A percentile compares a stretch with the other conserved stretches of the same genome.
Evolutionary conservation across 805 yeast genomes (phyloP).

Genomic region (Zygoascus bituminiphila): DNA sequence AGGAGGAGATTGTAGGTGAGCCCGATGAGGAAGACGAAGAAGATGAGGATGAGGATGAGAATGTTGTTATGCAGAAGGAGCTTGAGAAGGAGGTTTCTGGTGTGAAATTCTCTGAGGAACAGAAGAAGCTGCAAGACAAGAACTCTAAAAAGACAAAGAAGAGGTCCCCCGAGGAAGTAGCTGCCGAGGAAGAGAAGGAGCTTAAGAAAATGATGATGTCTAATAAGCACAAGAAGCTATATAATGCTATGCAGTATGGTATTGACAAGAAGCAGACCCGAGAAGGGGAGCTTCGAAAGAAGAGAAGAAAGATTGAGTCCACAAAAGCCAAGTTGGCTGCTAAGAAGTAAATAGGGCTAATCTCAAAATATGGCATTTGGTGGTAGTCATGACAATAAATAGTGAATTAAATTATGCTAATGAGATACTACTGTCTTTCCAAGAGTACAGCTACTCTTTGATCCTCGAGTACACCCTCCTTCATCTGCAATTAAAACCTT

Average conservation of each 20-base stretch:
- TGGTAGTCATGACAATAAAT: not conserved
- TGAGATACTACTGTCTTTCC: not conserved
- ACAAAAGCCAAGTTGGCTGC: conserved; percentile 12
- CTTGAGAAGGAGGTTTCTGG: conserved; percentile 88
- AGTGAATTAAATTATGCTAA: not conserved
- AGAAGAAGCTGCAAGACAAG: conserved; percentile 25
- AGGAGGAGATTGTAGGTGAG: conserved; percentile 42
- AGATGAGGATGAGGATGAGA: conserved; percentile 25
- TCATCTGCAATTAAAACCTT: too few species aligned
- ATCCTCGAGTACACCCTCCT: conserved; percentile 73
- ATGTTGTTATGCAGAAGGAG: conserved; percentile 62
- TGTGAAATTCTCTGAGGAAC: conserved; percentile 55
- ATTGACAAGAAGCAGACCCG: conserved; percentile 73
- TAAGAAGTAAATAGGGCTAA: conserved; percentile 2
- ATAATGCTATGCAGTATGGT: conserved; percentile 92
- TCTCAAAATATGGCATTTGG: not conserved
- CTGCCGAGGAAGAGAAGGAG: conserved; percentile 71
- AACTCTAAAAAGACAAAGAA: conserved; percentile 33
- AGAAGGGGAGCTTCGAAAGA: conserved; percentile 62
- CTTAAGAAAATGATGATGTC: conserved; percentile 96
- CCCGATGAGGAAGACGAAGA: conserved; percentile 40
- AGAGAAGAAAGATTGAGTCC: conserved; percentile 39
- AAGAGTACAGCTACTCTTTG: conserved; percentile 10
- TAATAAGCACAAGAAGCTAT: conserved; percentile 87
- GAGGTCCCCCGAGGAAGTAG: conserved; percentile 38